Evolutionary conservation across 768 basidiomycete species (phyloP).

Genomic region (Aureoboletus auriporus): DNA sequence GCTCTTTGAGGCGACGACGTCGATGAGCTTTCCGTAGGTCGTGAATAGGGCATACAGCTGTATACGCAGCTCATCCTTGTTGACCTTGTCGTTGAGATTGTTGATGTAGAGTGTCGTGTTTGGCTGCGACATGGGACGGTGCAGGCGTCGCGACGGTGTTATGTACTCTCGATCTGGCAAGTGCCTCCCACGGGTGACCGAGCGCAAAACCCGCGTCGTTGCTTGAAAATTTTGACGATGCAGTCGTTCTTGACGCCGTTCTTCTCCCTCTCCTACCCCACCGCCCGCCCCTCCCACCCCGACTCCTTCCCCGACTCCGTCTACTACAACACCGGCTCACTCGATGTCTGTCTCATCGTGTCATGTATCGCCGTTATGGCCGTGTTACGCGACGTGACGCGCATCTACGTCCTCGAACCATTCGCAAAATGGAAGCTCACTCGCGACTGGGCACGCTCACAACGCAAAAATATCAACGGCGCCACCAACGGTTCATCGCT

Average conservation of each 20-base stretch:
- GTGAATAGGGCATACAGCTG: conserved; percentile 89
- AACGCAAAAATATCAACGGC: conserved; percentile 14
- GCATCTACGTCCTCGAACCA: conserved; percentile 74
- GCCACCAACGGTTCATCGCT: conserved; percentile 18
- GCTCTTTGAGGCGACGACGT: conserved; percentile 86
- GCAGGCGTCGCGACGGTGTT: too few relatives aligned
- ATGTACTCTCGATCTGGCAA: conserved; percentile 14
- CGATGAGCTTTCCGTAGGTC: conserved; percentile 90
- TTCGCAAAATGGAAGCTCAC: conserved; percentile 75
- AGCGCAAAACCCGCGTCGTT: conserved; percentile 25
- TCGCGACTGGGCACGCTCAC: conserved; percentile 40
- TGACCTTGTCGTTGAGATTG: conserved; percentile 89
- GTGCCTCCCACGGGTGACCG: conserved; percentile 24
- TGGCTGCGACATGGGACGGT: conserved; percentile 48
- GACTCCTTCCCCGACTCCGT: conserved; percentile 70
- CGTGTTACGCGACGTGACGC: conserved; percentile 72
- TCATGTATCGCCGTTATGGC: conserved; percentile 86
- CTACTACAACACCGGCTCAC: conserved; percentile 70
- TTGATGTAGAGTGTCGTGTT: conserved; percentile 88
- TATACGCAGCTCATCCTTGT: conserved; percentile 81
- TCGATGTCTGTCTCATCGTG: conserved; percentile 76
- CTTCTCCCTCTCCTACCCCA: conserved; percentile 60
- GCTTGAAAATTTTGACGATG: conserved; percentile 35
- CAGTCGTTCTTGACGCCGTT: conserved; percentile 58
- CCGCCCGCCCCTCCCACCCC: conserved; percentile 43